These are phyloP conservation scores for Psilocybe mexicana DNA, from an alignment of 1,284 basidiomycete species.

Conservation along the genomic window DNA sequence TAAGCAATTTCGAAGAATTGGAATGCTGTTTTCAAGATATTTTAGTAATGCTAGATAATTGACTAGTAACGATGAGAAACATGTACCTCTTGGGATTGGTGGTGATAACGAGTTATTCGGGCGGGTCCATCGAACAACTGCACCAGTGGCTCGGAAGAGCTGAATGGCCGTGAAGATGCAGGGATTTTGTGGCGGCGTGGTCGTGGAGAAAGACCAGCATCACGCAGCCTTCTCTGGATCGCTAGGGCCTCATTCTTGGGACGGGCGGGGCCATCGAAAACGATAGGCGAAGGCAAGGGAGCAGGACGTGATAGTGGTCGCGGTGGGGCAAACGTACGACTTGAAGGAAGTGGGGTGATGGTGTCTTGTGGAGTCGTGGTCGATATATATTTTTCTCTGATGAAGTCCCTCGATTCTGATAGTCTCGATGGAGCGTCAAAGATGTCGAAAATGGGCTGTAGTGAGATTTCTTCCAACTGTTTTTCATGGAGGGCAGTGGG, in stretches of 20 bases:
- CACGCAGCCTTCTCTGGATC: conserved; percentile 23
- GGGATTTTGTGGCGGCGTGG: conserved; percentile 16
- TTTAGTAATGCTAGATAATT: not conserved
- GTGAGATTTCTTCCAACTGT: conserved; percentile 25
- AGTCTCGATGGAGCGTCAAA: conserved; percentile 42
- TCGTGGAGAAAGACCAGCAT: conserved; percentile 18
- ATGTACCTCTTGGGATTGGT: conserved; percentile 21
- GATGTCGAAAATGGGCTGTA: conserved; percentile 39
- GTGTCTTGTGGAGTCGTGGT: conserved; percentile 3
- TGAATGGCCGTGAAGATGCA: conserved; percentile 21
- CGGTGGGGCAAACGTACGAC: not conserved
- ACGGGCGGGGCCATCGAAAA: conserved; percentile 48
- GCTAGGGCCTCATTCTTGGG: conserved; percentile 32
- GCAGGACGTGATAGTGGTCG: conserved; percentile 23
- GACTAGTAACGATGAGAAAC: conserved; percentile 14
- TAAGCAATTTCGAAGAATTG: conserved; percentile 16
- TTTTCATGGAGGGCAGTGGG: conserved; percentile 12
- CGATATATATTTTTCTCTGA: conserved; percentile 20
- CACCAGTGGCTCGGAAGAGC: conserved; percentile 27
- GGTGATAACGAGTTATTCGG: conserved; percentile 30
- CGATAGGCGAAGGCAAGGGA: conserved; percentile 40
- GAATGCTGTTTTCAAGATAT: conserved; percentile 12
- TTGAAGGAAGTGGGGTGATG: conserved; percentile 1
- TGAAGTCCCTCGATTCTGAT: conserved; percentile 27
- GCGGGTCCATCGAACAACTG: conserved; percentile 47